Evolutionary conservation across 352 stramenopile genomes (phyloP).

Genomic region (Phytophthora chlamydospora): DNA sequence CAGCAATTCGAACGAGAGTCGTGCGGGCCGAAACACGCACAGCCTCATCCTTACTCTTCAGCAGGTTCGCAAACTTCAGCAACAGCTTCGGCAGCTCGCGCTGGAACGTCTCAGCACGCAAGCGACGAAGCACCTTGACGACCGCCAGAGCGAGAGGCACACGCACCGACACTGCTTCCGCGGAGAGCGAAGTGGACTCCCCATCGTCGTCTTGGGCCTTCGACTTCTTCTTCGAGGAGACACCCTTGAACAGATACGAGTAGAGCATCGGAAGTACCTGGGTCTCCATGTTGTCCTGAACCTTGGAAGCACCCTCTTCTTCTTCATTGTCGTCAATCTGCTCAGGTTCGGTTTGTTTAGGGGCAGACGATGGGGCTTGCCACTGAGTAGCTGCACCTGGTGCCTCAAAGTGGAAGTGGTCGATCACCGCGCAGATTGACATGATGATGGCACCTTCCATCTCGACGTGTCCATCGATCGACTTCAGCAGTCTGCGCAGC

Average conservation of each 20-base stretch:
- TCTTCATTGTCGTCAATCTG: slow-evolving; percentile 24
- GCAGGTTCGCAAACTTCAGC: slow-evolving; percentile 86
- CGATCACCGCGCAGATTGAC: slow-evolving; percentile 94
- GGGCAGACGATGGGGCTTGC: slow-evolving; percentile 22
- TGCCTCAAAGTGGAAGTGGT: slow-evolving; percentile 96
- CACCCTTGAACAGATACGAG: slow-evolving; percentile 86
- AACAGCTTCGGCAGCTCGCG: slow-evolving; percentile 95
- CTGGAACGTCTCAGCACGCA: slow-evolving; percentile 91
- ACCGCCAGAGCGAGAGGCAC: slow-evolving; percentile 95
- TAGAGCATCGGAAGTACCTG: slow-evolving; percentile 89
- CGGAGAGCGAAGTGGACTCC: slow-evolving; percentile 40
- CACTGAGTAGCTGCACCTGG: slow-evolving; percentile 47
- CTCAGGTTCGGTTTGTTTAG: slow-evolving; percentile 11
- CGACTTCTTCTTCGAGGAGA: slow-evolving; percentile 72
- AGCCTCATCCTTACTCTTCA: slow-evolving; percentile 93
- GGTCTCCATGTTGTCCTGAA: slow-evolving; percentile 78
- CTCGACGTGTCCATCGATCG: slow-evolving; percentile 91
- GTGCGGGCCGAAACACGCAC: slow-evolving; percentile 91
- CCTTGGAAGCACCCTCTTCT: slow-evolving; percentile 49
- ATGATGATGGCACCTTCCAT: slow-evolving; percentile 92
- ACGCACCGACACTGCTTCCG: slow-evolving; percentile 70
- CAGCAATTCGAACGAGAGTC: slow-evolving; percentile 95
- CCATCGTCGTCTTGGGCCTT: slow-evolving; percentile 58
- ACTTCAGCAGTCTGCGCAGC: slow-evolving; percentile 92
- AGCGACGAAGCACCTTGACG: slow-evolving; percentile 96